phyloP scores from a whole-genome alignment of 352 stramenopile species.

The Globisporangium spinosum region DNA sequence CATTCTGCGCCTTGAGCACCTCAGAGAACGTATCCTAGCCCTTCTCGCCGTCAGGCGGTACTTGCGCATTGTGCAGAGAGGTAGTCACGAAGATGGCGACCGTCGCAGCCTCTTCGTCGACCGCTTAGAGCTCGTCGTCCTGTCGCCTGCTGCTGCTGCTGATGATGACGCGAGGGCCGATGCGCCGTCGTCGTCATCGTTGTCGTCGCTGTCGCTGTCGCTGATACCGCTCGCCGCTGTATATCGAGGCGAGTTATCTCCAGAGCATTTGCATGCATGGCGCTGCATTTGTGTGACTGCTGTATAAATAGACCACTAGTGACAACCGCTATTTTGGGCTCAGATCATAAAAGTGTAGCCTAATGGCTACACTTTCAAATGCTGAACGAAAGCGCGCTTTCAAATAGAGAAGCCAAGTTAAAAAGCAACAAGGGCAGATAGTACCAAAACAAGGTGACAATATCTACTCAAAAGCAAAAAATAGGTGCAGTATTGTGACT shows the following conservation, averaged over 20 bases:
- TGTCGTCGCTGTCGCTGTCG: not conserved
- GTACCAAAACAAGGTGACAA: not conserved
- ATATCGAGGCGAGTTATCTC: not conserved
- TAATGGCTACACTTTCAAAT: not conserved
- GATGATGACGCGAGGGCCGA: conserved; percentile 3
- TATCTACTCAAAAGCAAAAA: not conserved
- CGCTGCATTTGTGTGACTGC: not conserved
- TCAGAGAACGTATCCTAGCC: conserved; percentile 96
- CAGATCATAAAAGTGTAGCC: not conserved
- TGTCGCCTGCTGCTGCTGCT: not conserved
- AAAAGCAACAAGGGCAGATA: not conserved
- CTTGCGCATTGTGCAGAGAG: conserved; percentile 69
- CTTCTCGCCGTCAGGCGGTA: conserved; percentile 93
- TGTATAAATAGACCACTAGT: not conserved
- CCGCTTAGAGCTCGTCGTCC: not conserved
- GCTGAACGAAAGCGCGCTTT: not conserved
- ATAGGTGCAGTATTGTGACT: not conserved
- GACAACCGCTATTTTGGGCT: not conserved
- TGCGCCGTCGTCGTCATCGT: not conserved
- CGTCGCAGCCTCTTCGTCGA: not conserved
- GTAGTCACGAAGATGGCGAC: not conserved
- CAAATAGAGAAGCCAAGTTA: not conserved
- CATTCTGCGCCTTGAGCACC: conserved; percentile 91
- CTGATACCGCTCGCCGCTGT: not conserved
- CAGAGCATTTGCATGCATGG: not conserved